Percentiles rank a stretch among this genome's conserved stretches.
Conservation (phyloP, 805 yeast genomes). For the Barnettozyma vustinii region DNA sequence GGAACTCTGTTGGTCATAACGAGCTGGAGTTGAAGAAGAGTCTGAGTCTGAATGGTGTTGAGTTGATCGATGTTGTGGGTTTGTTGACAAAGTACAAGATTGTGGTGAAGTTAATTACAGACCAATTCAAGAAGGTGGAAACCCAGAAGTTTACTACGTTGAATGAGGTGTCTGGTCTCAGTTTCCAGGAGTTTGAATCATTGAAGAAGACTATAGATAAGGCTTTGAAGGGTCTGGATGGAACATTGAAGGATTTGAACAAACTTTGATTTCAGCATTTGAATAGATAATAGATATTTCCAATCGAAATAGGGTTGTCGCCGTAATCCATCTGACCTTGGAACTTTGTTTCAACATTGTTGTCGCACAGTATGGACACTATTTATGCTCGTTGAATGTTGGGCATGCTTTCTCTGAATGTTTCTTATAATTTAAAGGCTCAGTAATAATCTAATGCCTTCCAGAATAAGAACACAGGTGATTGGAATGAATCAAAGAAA, state of each 20-base stretch:
- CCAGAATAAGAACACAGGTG: too few relatives aligned
- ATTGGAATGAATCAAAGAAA: too few relatives aligned
- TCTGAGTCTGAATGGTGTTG: neutral
- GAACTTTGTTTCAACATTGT: too few relatives aligned
- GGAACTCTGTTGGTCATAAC: neutral
- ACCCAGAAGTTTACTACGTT: neutral
- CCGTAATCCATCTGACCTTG: too few relatives aligned
- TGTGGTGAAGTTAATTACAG: neutral
- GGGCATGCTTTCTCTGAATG: too few relatives aligned
- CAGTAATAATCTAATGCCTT: too few relatives aligned
- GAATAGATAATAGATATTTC: neutral
- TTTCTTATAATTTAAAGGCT: too few relatives aligned
- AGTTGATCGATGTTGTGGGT: neutral
- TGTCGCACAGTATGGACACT: too few relatives aligned
- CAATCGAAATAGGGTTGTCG: too few relatives aligned
- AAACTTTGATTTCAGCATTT: neutral
- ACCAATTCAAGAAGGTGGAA: constrained; percentile 2
- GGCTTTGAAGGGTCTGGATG: neutral
- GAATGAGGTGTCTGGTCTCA: neutral
- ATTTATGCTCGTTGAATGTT: too few relatives aligned
- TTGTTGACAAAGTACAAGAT: constrained; percentile 3
- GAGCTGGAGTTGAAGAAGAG: neutral
- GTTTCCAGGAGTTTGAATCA: neutral
- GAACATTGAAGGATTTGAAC: neutral
- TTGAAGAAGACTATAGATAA: neutral